Percentiles rank a stretch among this genome's conserved stretches.
Evolutionary conservation across 116 monocot species (phyloP).

Genomic region (Trichopus zeylanicus): DNA sequence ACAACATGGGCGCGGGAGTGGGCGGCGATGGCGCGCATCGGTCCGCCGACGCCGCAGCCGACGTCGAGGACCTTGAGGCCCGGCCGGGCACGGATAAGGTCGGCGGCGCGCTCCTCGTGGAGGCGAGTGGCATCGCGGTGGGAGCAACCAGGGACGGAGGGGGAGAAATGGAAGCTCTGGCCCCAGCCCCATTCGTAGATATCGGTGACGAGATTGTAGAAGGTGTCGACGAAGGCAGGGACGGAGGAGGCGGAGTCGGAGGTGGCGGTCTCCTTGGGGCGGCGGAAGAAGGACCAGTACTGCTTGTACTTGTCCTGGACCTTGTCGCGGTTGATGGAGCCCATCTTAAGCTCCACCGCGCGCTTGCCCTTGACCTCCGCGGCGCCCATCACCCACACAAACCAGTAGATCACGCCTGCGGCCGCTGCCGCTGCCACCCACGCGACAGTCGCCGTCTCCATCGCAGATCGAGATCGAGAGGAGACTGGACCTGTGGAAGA

Average conservation of each 20-base stretch:
- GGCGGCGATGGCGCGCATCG: conserved; percentile 81
- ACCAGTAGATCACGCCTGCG: conserved; percentile 60
- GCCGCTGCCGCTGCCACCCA: conserved; percentile 33
- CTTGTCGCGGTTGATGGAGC: conserved; percentile 63
- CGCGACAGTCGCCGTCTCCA: conserved; percentile 43
- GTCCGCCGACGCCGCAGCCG: conserved; percentile 83
- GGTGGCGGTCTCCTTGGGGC: conserved; percentile 61
- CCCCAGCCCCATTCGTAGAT: conserved; percentile 94
- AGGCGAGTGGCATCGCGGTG: conserved; percentile 63
- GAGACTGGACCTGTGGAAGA: background rate
- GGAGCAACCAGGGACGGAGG: conserved; percentile 45
- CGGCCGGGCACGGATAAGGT: conserved; percentile 58
- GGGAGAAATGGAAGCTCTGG: conserved; percentile 89
- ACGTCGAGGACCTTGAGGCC: conserved; percentile 59
- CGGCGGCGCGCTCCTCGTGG: conserved; percentile 64
- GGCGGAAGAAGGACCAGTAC: conserved; percentile 94
- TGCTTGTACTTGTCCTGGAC: conserved; percentile 83
- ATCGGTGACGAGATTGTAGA: conserved; percentile 89
- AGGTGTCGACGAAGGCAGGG: conserved; percentile 79
- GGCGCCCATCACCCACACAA: conserved; percentile 80
- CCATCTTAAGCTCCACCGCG: conserved; percentile 70
- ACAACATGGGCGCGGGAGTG: conserved; percentile 46
- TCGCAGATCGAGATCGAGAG: background rate
- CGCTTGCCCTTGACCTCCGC: conserved; percentile 85
- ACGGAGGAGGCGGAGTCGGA: conserved; percentile 34